Evolutionary conservation across 2,329 filamentous ascomycete genomes (phyloP).

Genomic region (Aspergillus persii): DNA sequence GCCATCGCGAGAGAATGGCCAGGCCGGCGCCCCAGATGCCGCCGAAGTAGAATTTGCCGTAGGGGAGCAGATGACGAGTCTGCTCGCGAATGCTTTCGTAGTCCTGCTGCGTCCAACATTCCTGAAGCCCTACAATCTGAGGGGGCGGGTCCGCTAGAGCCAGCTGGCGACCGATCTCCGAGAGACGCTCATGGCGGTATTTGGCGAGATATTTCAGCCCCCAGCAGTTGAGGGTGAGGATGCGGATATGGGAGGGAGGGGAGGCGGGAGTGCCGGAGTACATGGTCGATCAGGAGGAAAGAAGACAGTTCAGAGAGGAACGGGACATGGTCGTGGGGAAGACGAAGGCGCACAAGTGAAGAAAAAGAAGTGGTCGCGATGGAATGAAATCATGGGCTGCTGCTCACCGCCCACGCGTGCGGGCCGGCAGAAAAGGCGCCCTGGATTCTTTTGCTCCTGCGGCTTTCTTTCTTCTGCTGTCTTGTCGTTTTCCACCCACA

Average conservation of each 20-base stretch:
- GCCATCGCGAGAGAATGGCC: slow-evolving; percentile 86
- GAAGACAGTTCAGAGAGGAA: background rate
- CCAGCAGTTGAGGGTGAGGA: slow-evolving; percentile 96
- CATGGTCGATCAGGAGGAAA: background rate
- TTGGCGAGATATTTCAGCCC: slow-evolving; percentile 84
- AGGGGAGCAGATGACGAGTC: slow-evolving; percentile 72
- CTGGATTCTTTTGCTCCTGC: background rate
- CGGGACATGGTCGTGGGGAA: background rate
- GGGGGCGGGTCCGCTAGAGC: slow-evolving; percentile 66
- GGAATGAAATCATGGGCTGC: slow-evolving; percentile 4
- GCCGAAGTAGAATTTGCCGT: slow-evolving; percentile 89
- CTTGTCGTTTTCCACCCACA: background rate
- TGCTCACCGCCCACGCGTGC: slow-evolving; percentile 4
- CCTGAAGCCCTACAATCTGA: slow-evolving; percentile 88
- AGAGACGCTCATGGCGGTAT: slow-evolving; percentile 71
- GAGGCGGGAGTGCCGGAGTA: slow-evolving; percentile 36
- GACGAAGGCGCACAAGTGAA: background rate
- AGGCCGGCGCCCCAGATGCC: slow-evolving; percentile 88
- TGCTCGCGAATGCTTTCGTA: slow-evolving; percentile 73
- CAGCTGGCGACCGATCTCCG: slow-evolving; percentile 79
- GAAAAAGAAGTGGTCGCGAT: background rate
- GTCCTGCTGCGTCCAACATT: slow-evolving; percentile 88
- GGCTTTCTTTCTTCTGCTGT: background rate
- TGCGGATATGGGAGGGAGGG: slow-evolving; percentile 58
- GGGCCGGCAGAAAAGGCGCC: background rate